Conservation (phyloP, 176 grass and related monocot species). For the Neostapfia colusana region DNA sequence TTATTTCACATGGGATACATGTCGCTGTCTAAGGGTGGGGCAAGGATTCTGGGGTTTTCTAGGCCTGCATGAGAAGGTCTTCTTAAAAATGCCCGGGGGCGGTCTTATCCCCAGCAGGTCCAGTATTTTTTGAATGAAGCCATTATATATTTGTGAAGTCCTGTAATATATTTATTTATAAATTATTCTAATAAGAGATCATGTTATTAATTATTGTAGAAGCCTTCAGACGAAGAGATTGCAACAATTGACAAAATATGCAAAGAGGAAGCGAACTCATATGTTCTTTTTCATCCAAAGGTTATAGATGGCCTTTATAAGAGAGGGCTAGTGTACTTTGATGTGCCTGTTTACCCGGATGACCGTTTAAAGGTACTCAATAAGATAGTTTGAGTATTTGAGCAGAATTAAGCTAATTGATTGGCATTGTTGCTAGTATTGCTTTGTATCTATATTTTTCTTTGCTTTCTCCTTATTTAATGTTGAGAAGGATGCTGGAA, state of each 20-base stretch:
- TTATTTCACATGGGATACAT: no score
- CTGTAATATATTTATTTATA: constrained; percentile 24
- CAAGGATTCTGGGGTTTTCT: no score
- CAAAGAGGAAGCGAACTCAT: constrained; percentile 95
- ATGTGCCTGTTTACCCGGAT: constrained; percentile 86
- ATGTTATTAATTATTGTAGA: constrained; percentile 57
- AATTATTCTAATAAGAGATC: constrained; percentile 22
- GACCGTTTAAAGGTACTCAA: constrained; percentile 93
- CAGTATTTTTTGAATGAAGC: no score
- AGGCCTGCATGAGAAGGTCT: no score
- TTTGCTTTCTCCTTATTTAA: constrained; percentile 27
- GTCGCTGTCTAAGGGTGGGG: no score
- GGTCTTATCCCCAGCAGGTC: no score
- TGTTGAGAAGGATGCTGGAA: background rate
- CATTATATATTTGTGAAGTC: constrained; percentile 23
- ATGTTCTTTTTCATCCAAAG: constrained; percentile 84
- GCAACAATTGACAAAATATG: constrained; percentile 97
- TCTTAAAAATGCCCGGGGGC: no score
- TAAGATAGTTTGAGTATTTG: background rate
- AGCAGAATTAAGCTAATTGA: constrained; percentile 15
- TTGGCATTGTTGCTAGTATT: constrained; percentile 12
- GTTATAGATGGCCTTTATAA: constrained; percentile 75
- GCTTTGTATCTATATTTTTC: constrained; percentile 26
- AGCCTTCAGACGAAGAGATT: constrained; percentile 95
- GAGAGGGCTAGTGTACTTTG: constrained; percentile 85